A percentile compares a stretch with the other conserved stretches of the same genome.
phyloP scores from a whole-genome alignment of 2,329 filamentous ascomycete genomes.

The Neonectria neomacrospora region DNA sequence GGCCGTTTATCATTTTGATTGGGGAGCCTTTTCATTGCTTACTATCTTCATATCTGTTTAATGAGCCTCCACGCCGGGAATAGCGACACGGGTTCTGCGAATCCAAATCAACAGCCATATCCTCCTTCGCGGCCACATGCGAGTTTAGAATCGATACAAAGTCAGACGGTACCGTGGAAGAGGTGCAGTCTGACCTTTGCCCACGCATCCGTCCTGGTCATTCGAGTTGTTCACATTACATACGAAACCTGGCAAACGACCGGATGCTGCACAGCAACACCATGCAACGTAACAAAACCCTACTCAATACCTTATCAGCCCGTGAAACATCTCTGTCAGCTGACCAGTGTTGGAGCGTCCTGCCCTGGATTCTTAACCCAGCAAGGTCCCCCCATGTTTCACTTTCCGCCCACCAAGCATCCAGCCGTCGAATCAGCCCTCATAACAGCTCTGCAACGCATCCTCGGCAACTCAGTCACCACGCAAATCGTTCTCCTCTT shows the following conservation, averaged over 20 bases:
- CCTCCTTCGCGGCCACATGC: neutral
- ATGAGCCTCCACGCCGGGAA: neutral
- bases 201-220: neutral
- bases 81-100: neutral
- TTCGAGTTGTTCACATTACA: neutral
- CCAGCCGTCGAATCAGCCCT: conserved; percentile 16
- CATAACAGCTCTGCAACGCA: neutral
- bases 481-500: conserved; percentile 7
- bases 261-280: neutral
- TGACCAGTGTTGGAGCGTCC: neutral
- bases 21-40: neutral
- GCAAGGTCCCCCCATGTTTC: conserved; percentile 16
- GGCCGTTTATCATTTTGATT: neutral
- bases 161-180: neutral
- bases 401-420: conserved; percentile 16
- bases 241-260: neutral
- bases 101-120: neutral
- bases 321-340: conserved; percentile 1
- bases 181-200: neutral
- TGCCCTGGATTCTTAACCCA: neutral
- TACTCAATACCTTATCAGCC: neutral
- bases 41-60: neutral
- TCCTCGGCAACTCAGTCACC: neutral
- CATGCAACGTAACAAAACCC: conserved; percentile 14
- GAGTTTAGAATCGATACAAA: neutral